Conservation (phyloP, 495 filamentous ascomycete species). For the Tetracladium setigerum region DNA sequence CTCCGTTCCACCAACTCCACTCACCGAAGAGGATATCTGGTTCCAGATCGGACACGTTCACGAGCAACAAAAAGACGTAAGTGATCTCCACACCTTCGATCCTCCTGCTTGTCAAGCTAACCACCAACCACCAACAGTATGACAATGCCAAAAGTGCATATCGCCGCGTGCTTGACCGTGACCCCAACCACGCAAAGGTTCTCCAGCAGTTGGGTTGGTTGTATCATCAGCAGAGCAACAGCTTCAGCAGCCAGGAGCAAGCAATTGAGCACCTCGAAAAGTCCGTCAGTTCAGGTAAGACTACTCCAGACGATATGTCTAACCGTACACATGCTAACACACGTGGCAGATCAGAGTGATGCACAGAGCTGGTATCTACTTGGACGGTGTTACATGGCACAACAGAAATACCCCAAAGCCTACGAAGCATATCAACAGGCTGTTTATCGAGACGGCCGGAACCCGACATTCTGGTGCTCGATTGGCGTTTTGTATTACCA, state of each 20-base stretch:
- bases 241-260: slow-evolving; percentile 83
- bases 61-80: slow-evolving; percentile 96
- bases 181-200: slow-evolving; percentile 96
- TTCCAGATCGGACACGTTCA: slow-evolving; percentile 99
- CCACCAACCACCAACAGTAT: slow-evolving; percentile 57
- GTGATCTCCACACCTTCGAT: slow-evolving; percentile 27
- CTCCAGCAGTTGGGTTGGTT: slow-evolving; percentile 97
- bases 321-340: slow-evolving; percentile 25
- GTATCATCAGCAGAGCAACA: slow-evolving; percentile 88
- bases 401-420: slow-evolving; percentile 97
- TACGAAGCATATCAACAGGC: slow-evolving; percentile 99
- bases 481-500: slow-evolving; percentile 99
- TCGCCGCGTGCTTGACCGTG: slow-evolving; percentile 83
- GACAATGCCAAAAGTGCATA: slow-evolving; percentile 89
- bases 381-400: slow-evolving; percentile 98
- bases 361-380: slow-evolving; percentile 99
- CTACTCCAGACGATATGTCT: slow-evolving; percentile 6
- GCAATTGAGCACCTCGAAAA: slow-evolving; percentile 97
- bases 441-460: slow-evolving; percentile 95
- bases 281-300: slow-evolving; percentile 86
- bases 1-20: slow-evolving; percentile 79
- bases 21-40: slow-evolving; percentile 99
- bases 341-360: slow-evolving; percentile 72
- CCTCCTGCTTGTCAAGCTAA: slow-evolving; percentile 14
- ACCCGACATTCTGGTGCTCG: slow-evolving; percentile 99